Percentiles rank a stretch among this genome's conserved stretches.
phyloP scores from a whole-genome alignment of 202 grass and related monocot species.

The Bolboschoenoplectus hybrid region DNA sequence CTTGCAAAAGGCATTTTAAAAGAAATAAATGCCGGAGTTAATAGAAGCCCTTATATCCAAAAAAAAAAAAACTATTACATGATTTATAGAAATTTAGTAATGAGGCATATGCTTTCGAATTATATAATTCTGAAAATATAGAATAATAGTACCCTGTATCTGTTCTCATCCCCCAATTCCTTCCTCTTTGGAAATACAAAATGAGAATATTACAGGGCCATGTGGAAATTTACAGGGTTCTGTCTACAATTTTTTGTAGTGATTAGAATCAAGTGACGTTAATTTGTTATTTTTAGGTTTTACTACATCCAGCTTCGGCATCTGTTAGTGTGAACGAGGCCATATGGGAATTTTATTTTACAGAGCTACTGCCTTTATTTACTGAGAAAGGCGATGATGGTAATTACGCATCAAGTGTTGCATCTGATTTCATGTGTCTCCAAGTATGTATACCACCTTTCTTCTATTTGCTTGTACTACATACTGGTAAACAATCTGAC shows the following conservation, averaged over 20 bases:
- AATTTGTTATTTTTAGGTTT: conserved; percentile 50
- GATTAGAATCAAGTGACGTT: background rate
- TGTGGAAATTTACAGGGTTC: background rate
- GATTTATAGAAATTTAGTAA: background rate
- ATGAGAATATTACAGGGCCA: background rate
- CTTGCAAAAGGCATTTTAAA: too few relatives aligned
- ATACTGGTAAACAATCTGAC: background rate
- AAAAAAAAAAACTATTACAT: background rate
- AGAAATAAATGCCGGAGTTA: too few relatives aligned
- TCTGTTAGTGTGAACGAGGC: conserved; percentile 58
- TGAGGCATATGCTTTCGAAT: background rate
- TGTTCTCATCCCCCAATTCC: background rate
- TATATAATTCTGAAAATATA: background rate
- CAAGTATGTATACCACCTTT: conserved; percentile 53
- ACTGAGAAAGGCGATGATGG: conserved; percentile 73
- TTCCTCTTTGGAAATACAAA: background rate
- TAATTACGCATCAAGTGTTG: conserved; percentile 64
- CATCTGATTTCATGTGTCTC: conserved; percentile 77
- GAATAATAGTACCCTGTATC: background rate
- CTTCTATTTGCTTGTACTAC: conserved; percentile 22
- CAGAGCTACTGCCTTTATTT: conserved; percentile 72
- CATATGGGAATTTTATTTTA: conserved; percentile 97
- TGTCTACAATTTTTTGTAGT: background rate
- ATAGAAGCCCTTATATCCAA: too few relatives aligned
- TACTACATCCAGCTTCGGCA: conserved; percentile 62